Base-by-base conservation (phyloP, 2,329 filamentous ascomycete species). In the Pyricularia grisea region DNA sequence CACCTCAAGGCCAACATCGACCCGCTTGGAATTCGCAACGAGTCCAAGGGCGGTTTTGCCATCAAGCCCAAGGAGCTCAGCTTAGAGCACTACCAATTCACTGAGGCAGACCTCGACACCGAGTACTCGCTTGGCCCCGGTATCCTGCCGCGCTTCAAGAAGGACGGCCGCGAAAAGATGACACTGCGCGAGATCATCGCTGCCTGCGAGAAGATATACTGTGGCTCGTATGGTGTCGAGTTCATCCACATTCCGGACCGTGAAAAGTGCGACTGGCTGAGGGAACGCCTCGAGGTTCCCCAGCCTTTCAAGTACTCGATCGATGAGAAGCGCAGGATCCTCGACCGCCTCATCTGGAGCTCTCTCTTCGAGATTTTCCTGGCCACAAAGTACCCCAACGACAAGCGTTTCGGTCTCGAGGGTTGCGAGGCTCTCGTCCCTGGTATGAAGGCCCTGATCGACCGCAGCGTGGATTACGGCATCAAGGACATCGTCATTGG, bases 401-500 rank as follows among this genome's bases (percentile, higher is more conserved):
- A 99, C 83, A 99, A 99, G 87, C 92, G 95, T 77, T 99, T 99
- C 81, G 95, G 95, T 82, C 88, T 99, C 31, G 95, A 99, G 83
- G 95, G 95, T 78, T 97, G 94, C 77, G 95, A 99, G 81, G 94
- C 93, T 69, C 87, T 99, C 73, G 96, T 99, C 70, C 95, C 95
- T 31, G 95, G 95, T 79, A 99, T 99, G 95, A 99, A 99, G 86
- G 95, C 95, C 68, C 84, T 99, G 72, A 99, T 99, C 73, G 95
- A 99, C 81, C 92, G 95, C 77, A 97, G 94, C 77, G 95, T 99
- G 74, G 95, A 99, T 79, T 97, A 97, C 77, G 95, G 95, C 70
- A 92, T 99, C 77, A 98, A 98, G 85, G 95, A 99, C 77, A 98
- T 99, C 75, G 92, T 99, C 77, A 99, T 99, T 77, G 95, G 95